Conservation (phyloP, 2,329 filamentous ascomycete species). For the Beauveria varroae region DNA sequence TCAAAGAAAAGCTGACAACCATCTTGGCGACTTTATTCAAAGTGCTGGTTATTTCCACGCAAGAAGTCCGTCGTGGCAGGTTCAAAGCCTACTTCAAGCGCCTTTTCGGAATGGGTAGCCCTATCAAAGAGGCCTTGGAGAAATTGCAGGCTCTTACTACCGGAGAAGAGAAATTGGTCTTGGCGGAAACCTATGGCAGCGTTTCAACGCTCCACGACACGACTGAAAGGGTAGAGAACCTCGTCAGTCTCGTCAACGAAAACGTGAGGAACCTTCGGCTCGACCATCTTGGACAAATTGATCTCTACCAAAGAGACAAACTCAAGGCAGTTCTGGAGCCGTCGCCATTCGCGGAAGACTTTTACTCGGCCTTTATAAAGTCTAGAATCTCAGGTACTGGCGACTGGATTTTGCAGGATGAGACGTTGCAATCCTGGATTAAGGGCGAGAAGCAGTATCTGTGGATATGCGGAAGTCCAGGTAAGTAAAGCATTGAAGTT, state of each 20-base stretch:
- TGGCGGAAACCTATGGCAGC: constrained; percentile 35
- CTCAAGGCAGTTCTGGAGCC: constrained; percentile 34
- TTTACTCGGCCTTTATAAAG: constrained; percentile 32
- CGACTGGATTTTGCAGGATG: constrained; percentile 37
- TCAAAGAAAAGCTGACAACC: constrained; percentile 31
- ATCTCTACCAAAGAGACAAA: constrained; percentile 27
- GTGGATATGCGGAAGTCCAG: constrained; percentile 37
- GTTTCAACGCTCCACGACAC: constrained; percentile 29
- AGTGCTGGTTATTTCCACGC: constrained; percentile 35
- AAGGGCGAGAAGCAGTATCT: constrained; percentile 30
- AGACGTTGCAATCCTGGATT: constrained; percentile 31
- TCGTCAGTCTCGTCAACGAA: constrained; percentile 28
- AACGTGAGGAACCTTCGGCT: constrained; percentile 26
- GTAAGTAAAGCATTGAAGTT: constrained; percentile 15
- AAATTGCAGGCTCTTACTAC: constrained; percentile 33
- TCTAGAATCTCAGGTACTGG: constrained; percentile 34
- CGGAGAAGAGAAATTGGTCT: constrained; percentile 34
- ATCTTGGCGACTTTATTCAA: constrained; percentile 38
- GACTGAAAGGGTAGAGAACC: constrained; percentile 27
- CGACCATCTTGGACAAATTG: constrained; percentile 27
- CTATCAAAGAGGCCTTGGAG: constrained; percentile 31
- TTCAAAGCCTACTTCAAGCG: constrained; percentile 33
- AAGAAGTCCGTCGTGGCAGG: constrained; percentile 33
- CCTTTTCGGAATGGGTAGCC: constrained; percentile 31
- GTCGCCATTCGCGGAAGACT: constrained; percentile 35